Evolutionary conservation across 805 yeast species (phyloP).

Genomic region (Ogataea populi-albae): DNA sequence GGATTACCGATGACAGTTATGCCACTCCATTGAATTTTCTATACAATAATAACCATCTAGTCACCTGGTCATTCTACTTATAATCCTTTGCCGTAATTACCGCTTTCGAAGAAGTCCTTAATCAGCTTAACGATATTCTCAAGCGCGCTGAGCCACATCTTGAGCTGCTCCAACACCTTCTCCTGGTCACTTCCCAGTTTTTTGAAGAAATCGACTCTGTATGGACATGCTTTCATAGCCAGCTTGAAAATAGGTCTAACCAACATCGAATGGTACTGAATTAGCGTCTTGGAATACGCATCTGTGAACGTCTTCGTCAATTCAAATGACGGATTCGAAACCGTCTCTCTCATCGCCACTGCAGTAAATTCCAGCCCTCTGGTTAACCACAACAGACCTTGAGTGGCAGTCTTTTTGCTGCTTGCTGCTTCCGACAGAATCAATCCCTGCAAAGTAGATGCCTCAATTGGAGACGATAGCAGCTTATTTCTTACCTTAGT

Average conservation of each 20-base stretch:
- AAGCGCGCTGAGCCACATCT: slow-evolving; percentile 71
- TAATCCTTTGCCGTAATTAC: slow-evolving; percentile 87
- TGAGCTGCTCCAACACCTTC: slow-evolving; percentile 62
- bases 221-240: slow-evolving; percentile 95
- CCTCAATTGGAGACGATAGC: slow-evolving; percentile 58
- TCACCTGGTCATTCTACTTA: too few relatives aligned
- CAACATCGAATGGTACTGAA: slow-evolving; percentile 77
- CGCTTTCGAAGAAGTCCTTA: slow-evolving; percentile 70
- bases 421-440: slow-evolving; percentile 68
- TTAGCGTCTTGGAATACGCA: slow-evolving; percentile 78
- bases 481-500: slow-evolving; percentile 67
- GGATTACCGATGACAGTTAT: too few relatives aligned
- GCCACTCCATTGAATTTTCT: too few relatives aligned
- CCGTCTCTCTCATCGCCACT: slow-evolving; percentile 77
- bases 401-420: slow-evolving; percentile 77
- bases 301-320: slow-evolving; percentile 75
- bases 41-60: too few relatives aligned
- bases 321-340: slow-evolving; percentile 61
- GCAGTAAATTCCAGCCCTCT: slow-evolving; percentile 91
- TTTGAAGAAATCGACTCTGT: slow-evolving; percentile 77
- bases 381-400: slow-evolving; percentile 83
- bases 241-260: slow-evolving; percentile 84
- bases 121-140: slow-evolving; percentile 71
- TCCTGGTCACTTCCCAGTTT: slow-evolving; percentile 77
- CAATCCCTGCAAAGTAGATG: slow-evolving; percentile 73